phyloP scores from a whole-genome alignment of 2,329 filamentous ascomycete genomes.

The Colletotrichum orbiculare region DNA sequence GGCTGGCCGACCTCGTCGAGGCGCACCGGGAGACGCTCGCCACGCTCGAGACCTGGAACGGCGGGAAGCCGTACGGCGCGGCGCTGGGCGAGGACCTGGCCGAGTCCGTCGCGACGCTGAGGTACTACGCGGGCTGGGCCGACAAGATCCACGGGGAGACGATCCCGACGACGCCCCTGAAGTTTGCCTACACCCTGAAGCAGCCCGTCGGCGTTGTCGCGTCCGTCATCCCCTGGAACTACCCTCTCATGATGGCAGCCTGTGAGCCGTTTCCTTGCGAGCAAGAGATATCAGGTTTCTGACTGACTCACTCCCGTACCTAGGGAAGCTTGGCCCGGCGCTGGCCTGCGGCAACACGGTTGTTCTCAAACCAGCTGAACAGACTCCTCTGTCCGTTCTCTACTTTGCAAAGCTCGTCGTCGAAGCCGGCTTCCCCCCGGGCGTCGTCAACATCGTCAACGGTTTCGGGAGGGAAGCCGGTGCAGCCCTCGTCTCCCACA shows the following conservation, averaged over 20 bases:
- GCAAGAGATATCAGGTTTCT: too few species aligned
- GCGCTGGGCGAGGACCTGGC: too few species aligned
- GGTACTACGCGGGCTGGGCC: too few species aligned
- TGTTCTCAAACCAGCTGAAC: slow-evolving; percentile 74
- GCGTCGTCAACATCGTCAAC: slow-evolving; percentile 81
- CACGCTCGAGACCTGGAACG: too few species aligned
- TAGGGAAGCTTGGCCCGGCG: slow-evolving; percentile 78
- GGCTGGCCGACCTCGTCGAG: too few species aligned
- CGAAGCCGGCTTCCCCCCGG: slow-evolving; percentile 81
- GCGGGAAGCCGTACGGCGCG: too few species aligned
- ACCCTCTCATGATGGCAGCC: slow-evolving; percentile 58
- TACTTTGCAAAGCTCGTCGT: slow-evolving; percentile 75
- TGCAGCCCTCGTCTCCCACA: too few species aligned
- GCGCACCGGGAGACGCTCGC: too few species aligned
- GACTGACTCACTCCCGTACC: too few species aligned
- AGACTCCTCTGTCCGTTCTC: slow-evolving; percentile 73
- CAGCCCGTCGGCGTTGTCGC: slow-evolving; percentile 83
- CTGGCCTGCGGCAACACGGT: slow-evolving; percentile 73
- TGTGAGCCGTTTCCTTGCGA: slow-evolving; percentile 44
- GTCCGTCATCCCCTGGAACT: slow-evolving; percentile 84
- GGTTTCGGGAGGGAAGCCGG: slow-evolving; percentile 74
- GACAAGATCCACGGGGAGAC: too few species aligned
- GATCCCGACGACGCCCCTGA: too few species aligned
- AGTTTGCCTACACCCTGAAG: slow-evolving; percentile 48
- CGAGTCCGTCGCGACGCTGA: too few species aligned